Percentiles rank a stretch among this genome's conserved stretches.
phyloP scores from a whole-genome alignment of 305 asterid species.

The Fraxinus sp. region DNA sequence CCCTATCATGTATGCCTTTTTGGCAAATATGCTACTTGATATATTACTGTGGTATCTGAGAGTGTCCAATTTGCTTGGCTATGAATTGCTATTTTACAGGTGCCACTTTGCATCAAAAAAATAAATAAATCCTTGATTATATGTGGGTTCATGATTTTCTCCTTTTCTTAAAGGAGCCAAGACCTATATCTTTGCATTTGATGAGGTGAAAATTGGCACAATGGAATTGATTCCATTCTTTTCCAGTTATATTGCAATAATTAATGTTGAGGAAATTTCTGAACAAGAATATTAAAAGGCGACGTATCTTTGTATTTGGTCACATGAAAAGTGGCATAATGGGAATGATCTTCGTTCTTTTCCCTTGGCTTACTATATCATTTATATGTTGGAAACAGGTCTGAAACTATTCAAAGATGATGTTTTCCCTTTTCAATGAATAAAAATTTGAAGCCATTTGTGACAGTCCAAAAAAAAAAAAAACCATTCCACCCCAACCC shows the following conservation, averaged over 20 bases:
- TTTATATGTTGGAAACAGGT: not conserved
- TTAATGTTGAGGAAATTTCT: not conserved
- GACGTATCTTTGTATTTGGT: not conserved
- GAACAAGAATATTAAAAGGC: not conserved
- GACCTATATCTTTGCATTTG: not conserved
- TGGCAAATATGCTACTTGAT: not conserved
- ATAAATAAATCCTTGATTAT: not conserved
- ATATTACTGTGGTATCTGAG: not conserved
- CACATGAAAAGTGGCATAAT: not conserved
- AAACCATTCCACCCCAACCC: no score
- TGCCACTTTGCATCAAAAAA: not conserved
- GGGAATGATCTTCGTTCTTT: not conserved
- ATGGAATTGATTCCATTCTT: not conserved
- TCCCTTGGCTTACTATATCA: not conserved
- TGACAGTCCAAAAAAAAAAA: not conserved
- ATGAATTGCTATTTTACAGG: not conserved
- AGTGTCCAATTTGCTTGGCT: not conserved
- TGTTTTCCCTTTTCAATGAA: not conserved
- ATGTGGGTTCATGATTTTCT: not conserved
- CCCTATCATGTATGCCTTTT: conserved; percentile 10
- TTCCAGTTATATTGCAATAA: not conserved
- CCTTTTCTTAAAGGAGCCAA: not conserved
- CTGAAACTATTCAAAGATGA: no score
- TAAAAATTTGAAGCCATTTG: not conserved
- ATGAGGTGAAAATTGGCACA: not conserved